These are phyloP conservation scores for Beauveria bassiana DNA, from an alignment of 2,329 filamentous ascomycete genomes.

Conservation along the genomic window DNA sequence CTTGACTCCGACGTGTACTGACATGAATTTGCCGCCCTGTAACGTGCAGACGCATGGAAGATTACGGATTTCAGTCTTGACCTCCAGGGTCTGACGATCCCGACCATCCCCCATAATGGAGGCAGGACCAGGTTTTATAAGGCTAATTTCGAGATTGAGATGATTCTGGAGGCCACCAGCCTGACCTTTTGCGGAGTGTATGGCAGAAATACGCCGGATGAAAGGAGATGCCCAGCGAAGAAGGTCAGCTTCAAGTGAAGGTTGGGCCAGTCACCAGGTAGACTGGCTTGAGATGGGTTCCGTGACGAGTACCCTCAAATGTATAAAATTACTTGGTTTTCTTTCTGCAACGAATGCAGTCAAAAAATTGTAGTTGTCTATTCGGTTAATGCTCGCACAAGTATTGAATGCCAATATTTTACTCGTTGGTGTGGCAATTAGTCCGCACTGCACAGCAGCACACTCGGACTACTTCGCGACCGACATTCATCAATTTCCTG, in stretches of 20 bases:
- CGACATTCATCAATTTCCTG: not conserved
- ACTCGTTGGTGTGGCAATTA: not conserved
- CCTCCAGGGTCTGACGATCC: not conserved
- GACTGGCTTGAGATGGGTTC: not conserved
- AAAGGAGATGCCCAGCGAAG: not conserved
- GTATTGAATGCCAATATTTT: not conserved
- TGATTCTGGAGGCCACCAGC: conserved; percentile 1
- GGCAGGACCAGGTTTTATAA: not conserved
- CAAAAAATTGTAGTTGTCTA: not conserved
- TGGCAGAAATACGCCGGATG: not conserved
- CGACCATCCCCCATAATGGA: not conserved
- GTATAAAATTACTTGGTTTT: not conserved
- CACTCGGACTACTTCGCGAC: not conserved
- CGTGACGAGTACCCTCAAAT: not conserved
- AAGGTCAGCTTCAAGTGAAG: not conserved
- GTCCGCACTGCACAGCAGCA: not conserved
- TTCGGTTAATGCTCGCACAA: not conserved
- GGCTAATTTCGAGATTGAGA: not conserved
- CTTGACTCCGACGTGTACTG: not conserved
- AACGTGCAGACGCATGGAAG: not conserved
- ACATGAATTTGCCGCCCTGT: not conserved
- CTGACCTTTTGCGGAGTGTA: not conserved
- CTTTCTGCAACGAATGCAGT: not conserved
- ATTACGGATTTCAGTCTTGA: not conserved
- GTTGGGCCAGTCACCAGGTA: not conserved